Evolutionary conservation across 1,284 basidiomycete genomes (phyloP).

Genomic region (Wolfiporia cocos): DNA sequence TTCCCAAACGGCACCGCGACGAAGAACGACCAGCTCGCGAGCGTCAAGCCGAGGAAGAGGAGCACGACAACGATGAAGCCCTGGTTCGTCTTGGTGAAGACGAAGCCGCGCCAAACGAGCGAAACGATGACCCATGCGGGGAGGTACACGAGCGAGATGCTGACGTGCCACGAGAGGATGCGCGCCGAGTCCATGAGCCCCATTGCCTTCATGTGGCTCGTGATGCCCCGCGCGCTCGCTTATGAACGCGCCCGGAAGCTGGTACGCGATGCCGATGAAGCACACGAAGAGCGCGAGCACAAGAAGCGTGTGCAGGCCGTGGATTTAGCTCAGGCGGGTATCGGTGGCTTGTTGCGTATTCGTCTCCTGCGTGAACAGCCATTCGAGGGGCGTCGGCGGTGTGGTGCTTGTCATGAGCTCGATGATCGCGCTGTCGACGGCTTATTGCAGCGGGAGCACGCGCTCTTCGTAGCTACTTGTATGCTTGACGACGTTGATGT

Average conservation of each 20-base stretch:
- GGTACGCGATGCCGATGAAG: slow-evolving; percentile 66
- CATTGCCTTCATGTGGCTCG: slow-evolving; percentile 70
- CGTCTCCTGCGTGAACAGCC: slow-evolving; percentile 66
- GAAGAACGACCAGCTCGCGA: slow-evolving; percentile 35
- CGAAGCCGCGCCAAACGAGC: slow-evolving; percentile 54
- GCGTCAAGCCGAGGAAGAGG: slow-evolving; percentile 57
- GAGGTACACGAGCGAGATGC: slow-evolving; percentile 48
- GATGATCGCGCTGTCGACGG: slow-evolving; percentile 69
- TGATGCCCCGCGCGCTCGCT: slow-evolving; percentile 57
- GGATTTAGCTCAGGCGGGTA: slow-evolving; percentile 54
- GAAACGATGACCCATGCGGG: slow-evolving; percentile 64
- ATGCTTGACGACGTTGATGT: slow-evolving; percentile 61
- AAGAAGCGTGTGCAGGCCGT: slow-evolving; percentile 51
- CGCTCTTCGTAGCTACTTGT: slow-evolving; percentile 64
- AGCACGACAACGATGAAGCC: slow-evolving; percentile 60
- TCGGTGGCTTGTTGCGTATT: slow-evolving; percentile 52
- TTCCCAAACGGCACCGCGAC: slow-evolving; percentile 65
- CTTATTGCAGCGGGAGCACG: slow-evolving; percentile 71
- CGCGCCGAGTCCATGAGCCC: slow-evolving; percentile 63
- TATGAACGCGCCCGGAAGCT: slow-evolving; percentile 62
- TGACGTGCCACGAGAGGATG: slow-evolving; percentile 63
- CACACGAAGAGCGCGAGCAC: slow-evolving; percentile 62
- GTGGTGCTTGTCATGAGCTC: slow-evolving; percentile 50
- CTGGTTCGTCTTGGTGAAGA: slow-evolving; percentile 57
- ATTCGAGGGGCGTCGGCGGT: slow-evolving; percentile 52